phyloP scores from a whole-genome alignment of 345 rosid species.

The Camelina sativa region DNA sequence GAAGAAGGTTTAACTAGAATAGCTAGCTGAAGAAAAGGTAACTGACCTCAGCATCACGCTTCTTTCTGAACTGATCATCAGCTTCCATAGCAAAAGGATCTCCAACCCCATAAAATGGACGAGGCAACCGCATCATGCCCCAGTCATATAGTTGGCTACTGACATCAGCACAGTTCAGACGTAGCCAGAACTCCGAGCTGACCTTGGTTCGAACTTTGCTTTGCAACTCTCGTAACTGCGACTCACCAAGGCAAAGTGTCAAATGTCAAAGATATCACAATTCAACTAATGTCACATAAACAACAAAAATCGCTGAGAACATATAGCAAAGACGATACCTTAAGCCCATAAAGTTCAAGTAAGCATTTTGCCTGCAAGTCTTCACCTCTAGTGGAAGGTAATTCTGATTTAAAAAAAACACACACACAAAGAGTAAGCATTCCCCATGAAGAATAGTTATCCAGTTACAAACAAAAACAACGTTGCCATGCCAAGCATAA shows the following conservation, averaged over 20 bases:
- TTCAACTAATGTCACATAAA: conserved; percentile 1
- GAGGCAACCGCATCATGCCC: conserved; percentile 91
- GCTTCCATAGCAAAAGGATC: conserved; percentile 89
- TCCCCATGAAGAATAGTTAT: not conserved
- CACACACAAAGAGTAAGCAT: conserved; percentile 33
- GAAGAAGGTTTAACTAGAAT: not conserved
- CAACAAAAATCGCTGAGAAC: not conserved
- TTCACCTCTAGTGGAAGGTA: conserved; percentile 91
- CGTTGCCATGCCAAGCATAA: not conserved
- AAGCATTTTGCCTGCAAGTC: conserved; percentile 92
- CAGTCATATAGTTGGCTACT: conserved; percentile 87
- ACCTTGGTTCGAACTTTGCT: conserved; percentile 74
- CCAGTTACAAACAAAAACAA: not conserved
- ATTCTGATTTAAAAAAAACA: conserved; percentile 49
- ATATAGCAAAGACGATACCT: conserved; percentile 53
- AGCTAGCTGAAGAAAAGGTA: conserved; percentile 23
- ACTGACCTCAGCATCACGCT: conserved; percentile 93
- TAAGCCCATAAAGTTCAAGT: conserved; percentile 89
- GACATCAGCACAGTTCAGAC: conserved; percentile 63
- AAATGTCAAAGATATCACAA: conserved; percentile 24
- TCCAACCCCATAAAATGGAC: conserved; percentile 80
- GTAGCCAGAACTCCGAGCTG: conserved; percentile 92
- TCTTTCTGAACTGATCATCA: conserved; percentile 90
- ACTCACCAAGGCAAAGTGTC: conserved; percentile 30
- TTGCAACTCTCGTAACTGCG: conserved; percentile 86